Base-by-base conservation (phyloP, 306 rosid genomes). In the Begonia loranthoides region DNA sequence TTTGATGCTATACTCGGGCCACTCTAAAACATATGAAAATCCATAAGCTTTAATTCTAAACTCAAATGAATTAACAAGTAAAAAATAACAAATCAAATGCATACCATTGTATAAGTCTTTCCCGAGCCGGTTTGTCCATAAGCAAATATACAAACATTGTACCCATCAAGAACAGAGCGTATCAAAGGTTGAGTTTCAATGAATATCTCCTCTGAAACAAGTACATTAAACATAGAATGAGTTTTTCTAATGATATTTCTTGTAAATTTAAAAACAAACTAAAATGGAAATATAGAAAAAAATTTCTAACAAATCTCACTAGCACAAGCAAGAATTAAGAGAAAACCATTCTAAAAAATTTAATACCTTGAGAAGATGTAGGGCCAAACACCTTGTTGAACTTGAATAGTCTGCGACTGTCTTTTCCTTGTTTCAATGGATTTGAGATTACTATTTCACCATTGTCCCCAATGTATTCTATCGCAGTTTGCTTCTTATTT, bases 111-210 rank as follows among this genome's bases (percentile, higher is more conserved):
- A 59, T 83, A 80, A 8, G 99, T 90, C 77, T 90, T 90, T 65
- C 99, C 99, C 3, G 99, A 82, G 52, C 99, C 99, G 62, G 99
- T 90, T 78, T 90, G 99, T 63, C 99, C 99, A 59, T 90, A 90
- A 15, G 99, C 99, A 80, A 90, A 90, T 82, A 90, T 90, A 63
- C 99, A 90, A 53, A 90, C 99, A 73, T 80, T 86, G 76, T 78
- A 90, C 49, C 99, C 99, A 54, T 90, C 99, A 53, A 90, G 94
- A 45, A 90, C 96, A 58, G 96, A 86, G 44, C 95, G 88, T 68
- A 90, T 75, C 54, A 90, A 71, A 1, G 96, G 99, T 57, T 68
- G 86, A 43, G 99, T 90, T 61, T 90, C 99, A 56, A 76, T 39
- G 70, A 80, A 90, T 48, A 90, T 82, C 56, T 90, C 93, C 92